Base-by-base conservation (phyloP, 257 asterid genomes). In the Salvia splendens region DNA sequence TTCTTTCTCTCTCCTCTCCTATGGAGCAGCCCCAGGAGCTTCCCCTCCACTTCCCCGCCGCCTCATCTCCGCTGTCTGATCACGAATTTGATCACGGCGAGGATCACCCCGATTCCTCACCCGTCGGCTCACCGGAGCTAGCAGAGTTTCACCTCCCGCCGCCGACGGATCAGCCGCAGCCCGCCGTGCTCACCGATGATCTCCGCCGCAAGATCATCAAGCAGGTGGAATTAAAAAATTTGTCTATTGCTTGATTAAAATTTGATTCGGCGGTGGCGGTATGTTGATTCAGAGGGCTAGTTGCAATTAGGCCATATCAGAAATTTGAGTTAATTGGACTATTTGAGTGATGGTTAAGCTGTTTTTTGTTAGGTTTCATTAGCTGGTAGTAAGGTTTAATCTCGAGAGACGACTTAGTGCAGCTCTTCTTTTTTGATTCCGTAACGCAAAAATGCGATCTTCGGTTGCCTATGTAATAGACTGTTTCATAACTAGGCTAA, bases 191-290 rank as follows among this genome's bases (percentile, higher is more conserved):
- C 65, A 53, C 91, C 11, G 87, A 85, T 66, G 91, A 89, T 70
- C 96, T 89, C 68, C 91, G 89, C 48, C 72, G 70, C 81, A 83
- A 77, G 75, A 89, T 91, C 74, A 79, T 87, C 72, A 89, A 85
- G 83, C 98, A 89, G 98, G 98, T 72, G 47, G 30, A 24, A 67
- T 16, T 65, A 33, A 33, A 33, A 33, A 3, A 33, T 33, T 33
- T 33, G 17, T 4, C 14, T 42, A 4, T 57, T 68, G 56, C 6
- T 43, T 61, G 63, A 52, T 73, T 61, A 20, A 20, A n/a, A n/a
- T 78, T 43, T 20, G 15, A 32, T 9, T 15, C 9, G 3, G 32
- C 55, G 14, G 58, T 32, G 0, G 17, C 6, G 24, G 2, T 65
- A 45, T 61, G 16, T 58, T 33, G 8, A 67, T 65, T 46, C 3